Evolutionary conservation across 495 filamentous ascomycete species (phyloP).

Genomic region (Tuber calosporum): DNA sequence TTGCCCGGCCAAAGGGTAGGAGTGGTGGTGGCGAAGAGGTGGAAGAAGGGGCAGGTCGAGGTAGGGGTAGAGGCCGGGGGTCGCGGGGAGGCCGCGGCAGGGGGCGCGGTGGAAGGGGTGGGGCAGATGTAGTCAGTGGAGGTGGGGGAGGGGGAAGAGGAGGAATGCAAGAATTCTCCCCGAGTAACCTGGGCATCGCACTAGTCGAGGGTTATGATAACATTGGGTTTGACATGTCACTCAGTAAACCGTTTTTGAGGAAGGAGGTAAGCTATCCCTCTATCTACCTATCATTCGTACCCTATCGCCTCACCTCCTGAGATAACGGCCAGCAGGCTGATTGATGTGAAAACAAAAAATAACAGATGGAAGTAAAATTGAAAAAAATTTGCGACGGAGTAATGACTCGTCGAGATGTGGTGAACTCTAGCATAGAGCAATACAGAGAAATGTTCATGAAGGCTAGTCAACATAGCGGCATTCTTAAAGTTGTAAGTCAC

Average conservation of each 20-base stretch:
- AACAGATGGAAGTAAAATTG: slow-evolving; percentile 80
- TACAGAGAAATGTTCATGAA: slow-evolving; percentile 78
- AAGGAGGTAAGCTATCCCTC: slow-evolving; percentile 55
- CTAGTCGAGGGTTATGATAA: slow-evolving; percentile 88
- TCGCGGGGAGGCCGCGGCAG: slow-evolving; percentile 44
- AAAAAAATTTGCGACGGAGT: slow-evolving; percentile 88
- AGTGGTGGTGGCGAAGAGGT: slow-evolving; percentile 34
- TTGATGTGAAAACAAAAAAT: background rate
- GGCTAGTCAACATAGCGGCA: slow-evolving; percentile 62
- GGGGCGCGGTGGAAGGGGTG: slow-evolving; percentile 47
- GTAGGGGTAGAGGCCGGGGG: slow-evolving; percentile 45
- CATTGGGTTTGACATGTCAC: slow-evolving; percentile 78
- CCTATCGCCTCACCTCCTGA: slow-evolving; percentile 28
- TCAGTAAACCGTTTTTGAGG: slow-evolving; percentile 92
- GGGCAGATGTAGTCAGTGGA: slow-evolving; percentile 45
- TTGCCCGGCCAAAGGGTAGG: slow-evolving; percentile 52
- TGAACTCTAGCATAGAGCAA: slow-evolving; percentile 71
- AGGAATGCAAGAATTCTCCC: slow-evolving; percentile 77
- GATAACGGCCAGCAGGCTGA: background rate
- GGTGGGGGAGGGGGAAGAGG: slow-evolving; percentile 44
- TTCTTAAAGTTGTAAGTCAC: slow-evolving; percentile 64
- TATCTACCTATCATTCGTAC: slow-evolving; percentile 8
- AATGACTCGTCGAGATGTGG: slow-evolving; percentile 61
- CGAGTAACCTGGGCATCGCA: slow-evolving; percentile 80
- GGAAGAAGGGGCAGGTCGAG: slow-evolving; percentile 38